These are phyloP conservation scores for Sesbania bispinosa DNA, from an alignment of 306 rosid species.

Conservation along the genomic window DNA sequence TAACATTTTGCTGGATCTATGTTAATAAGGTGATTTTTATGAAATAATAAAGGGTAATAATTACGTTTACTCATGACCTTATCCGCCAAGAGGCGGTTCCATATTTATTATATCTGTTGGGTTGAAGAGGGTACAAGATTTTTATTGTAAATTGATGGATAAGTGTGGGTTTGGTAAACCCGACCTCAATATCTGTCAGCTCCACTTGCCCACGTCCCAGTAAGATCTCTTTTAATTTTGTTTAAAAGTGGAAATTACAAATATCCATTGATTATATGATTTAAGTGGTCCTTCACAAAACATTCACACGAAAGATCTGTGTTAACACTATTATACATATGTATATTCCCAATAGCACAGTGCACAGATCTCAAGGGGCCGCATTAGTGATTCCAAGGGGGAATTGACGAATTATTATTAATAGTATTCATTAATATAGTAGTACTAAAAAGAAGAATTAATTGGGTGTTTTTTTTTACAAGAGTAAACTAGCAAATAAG, in stretches of 20 bases:
- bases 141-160: neutral
- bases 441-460: neutral
- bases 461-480: too few species aligned
- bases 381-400: neutral
- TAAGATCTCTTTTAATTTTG: neutral
- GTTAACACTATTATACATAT: neutral
- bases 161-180: neutral
- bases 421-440: neutral
- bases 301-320: neutral
- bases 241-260: neutral
- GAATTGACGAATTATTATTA: neutral
- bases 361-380: constrained; percentile 21
- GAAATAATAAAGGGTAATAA: too few species aligned
- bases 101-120: neutral
- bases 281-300: neutral
- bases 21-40: too few species aligned
- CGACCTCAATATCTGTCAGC: neutral
- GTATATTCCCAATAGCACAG: neutral
- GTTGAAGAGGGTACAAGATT: neutral
- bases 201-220: constrained; percentile 25
- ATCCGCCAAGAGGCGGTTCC: neutral
- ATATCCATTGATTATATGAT: neutral
- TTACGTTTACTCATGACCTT: neutral
- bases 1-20: too few species aligned
- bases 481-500: too few species aligned